phyloP scores from a whole-genome alignment of 352 stramenopile species.

The Blastocystis hominis region DNA sequence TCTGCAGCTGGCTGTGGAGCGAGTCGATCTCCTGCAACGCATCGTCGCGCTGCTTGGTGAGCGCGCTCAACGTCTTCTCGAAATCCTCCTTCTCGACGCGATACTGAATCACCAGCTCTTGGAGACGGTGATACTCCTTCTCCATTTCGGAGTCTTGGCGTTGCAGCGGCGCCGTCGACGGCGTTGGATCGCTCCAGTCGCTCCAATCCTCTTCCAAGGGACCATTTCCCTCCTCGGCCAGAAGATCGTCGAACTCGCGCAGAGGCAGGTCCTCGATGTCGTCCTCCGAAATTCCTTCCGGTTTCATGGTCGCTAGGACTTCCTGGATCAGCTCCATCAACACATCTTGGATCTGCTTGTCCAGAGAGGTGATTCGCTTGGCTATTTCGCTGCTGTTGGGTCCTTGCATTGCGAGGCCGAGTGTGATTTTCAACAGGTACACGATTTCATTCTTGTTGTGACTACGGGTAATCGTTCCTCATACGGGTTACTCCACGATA shows the following conservation, averaged over 20 bases:
- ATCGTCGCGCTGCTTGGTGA: not conserved
- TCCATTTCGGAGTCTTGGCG: not conserved
- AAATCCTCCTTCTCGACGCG: not conserved
- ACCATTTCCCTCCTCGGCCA: not conserved
- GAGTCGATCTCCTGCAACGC: not conserved
- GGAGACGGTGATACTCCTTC: not conserved
- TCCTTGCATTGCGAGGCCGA: conserved; percentile 34
- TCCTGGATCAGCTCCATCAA: conserved; percentile 41
- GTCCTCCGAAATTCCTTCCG: not conserved
- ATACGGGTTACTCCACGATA: not conserved
- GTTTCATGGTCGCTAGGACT: conserved; percentile 6
- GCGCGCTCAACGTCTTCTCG: not conserved
- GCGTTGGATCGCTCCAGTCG: not conserved
- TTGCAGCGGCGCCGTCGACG: not conserved
- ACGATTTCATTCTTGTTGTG: conserved; percentile 12
- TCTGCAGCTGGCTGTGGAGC: not conserved
- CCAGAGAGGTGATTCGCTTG: conserved; percentile 6
- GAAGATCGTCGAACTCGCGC: not conserved
- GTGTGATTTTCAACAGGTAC: conserved; percentile 31
- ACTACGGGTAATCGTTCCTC: not conserved
- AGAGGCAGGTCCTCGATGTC: not conserved
- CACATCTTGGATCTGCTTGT: not conserved
- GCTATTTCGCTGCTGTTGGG: not conserved
- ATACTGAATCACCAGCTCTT: not conserved
- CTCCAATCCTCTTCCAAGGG: not conserved